Base-by-base conservation (phyloP, 2,329 filamentous ascomycete genomes). In the Aspergillus melleus region DNA sequence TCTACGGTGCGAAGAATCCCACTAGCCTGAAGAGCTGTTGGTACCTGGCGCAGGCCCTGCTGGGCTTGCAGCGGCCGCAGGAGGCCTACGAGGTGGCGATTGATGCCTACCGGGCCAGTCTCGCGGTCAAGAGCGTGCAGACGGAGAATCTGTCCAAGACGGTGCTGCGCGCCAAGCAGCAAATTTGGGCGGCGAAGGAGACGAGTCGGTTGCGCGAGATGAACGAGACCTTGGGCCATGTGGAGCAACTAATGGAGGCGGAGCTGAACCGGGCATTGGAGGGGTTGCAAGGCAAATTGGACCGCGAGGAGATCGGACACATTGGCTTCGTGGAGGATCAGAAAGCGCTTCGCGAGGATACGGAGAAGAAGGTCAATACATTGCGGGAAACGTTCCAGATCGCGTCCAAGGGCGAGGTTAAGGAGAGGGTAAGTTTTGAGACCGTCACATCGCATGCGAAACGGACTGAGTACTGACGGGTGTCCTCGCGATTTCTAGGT, bases 101-200 rank as follows among this genome's bases (percentile, higher is more conserved):
- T 24, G 82, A 79, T 42, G 94, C 94, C 9, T 96, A 96, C 76
- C 78, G 85, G 4, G 77, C 89, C 6, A 92, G 90, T 74, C 80
- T 87, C 19, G 78, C 79, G 22, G 82, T 79, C 20, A 84, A 86
- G 70, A 89, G 88, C 71, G 86, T 84, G 61, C 89, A 88, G 42
- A 84, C 94, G 0, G 81, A 85, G 22, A 84, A 88, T 22, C 86
- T 96, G 49, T 92, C 90, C 0, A 81, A 82, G 16, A 84, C 90
- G 16, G 90, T 97, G 0, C 80, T 96, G 22, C 83, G 83, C 59
- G 92, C 91, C 70, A 96, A 96, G 76, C 94, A 94, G 76, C 88
- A 88, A 64, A 86, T 90, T 44, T 98, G 95, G 91, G 90, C 94
- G 39, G 83, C 86, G 11, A 81, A 81, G 64, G 94, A 98, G 69